Conservation (phyloP, 352 stramenopile genomes). For the Phytopythium chamaehyphon region DNA sequence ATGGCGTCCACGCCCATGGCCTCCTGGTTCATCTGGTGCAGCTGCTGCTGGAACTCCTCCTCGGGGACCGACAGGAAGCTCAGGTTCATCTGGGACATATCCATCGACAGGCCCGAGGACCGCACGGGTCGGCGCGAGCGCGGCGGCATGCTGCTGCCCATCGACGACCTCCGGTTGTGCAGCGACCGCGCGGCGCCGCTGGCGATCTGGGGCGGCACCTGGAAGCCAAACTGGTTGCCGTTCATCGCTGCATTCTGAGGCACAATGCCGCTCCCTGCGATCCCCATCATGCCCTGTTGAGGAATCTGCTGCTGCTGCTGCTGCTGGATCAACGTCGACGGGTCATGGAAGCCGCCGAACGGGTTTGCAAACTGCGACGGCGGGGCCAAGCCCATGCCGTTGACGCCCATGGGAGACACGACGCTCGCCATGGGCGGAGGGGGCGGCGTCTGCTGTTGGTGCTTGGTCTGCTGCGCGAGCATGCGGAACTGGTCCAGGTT, state of each 20-base stretch:
- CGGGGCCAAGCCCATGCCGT: slow-evolving; percentile 11
- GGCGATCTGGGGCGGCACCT: slow-evolving; percentile 49
- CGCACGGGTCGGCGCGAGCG: slow-evolving; percentile 30
- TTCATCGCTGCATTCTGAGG: background rate
- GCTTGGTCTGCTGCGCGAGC: slow-evolving; percentile 55
- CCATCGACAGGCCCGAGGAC: slow-evolving; percentile 77
- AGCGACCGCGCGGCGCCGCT: slow-evolving; percentile 56
- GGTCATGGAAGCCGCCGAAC: slow-evolving; percentile 25
- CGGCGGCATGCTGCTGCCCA: slow-evolving; percentile 35
- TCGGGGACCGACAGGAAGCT: slow-evolving; percentile 63
- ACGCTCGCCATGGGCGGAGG: slow-evolving; percentile 5
- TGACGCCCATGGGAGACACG: slow-evolving; percentile 2
- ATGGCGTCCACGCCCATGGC: no score
- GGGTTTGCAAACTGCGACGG: slow-evolving; percentile 22
- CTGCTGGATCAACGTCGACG: slow-evolving; percentile 25
- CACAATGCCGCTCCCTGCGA: slow-evolving; percentile 7
- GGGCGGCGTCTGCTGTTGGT: slow-evolving; percentile 36
- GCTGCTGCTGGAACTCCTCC: slow-evolving; percentile 43
- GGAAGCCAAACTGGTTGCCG: slow-evolving; percentile 36
- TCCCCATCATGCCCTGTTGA: slow-evolving; percentile 4
- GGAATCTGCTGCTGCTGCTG: slow-evolving; percentile 7
- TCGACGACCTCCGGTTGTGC: slow-evolving; percentile 43
- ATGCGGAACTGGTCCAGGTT: slow-evolving; percentile 74
- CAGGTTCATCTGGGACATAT: slow-evolving; percentile 82
- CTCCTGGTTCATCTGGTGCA: slow-evolving; percentile 28